Evolutionary conservation across 1,139 yeast genomes (phyloP).

Genomic region (Debaryomyces fabryi): DNA sequence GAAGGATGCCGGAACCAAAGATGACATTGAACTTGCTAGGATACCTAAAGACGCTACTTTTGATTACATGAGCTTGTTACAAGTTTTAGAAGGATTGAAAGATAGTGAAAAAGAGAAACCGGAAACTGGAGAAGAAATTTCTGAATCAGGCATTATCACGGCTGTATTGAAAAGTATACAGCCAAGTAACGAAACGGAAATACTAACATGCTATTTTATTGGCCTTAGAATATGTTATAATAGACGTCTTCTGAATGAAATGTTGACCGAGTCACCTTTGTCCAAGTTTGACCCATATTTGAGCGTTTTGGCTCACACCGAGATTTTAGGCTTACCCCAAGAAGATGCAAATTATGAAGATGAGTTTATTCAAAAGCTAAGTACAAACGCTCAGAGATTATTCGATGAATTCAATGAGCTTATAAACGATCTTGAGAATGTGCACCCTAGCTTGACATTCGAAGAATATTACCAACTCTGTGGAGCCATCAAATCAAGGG

Average conservation of each 20-base stretch:
- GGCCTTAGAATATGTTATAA: constrained; percentile 22
- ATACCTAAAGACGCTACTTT: constrained; percentile 35
- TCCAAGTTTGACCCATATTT: constrained; percentile 26
- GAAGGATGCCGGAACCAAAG: neutral
- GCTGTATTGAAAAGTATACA: constrained; percentile 23
- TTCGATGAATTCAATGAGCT: constrained; percentile 25
- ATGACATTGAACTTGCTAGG: constrained; percentile 30
- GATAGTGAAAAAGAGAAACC: constrained; percentile 4
- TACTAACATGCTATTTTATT: constrained; percentile 31
- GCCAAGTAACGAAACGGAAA: constrained; percentile 34
- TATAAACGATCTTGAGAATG: constrained; percentile 18
- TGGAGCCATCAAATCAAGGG: constrained; percentile 58
- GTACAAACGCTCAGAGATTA: constrained; percentile 21
- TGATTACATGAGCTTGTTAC: constrained; percentile 33
- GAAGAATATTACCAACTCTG: constrained; percentile 41
- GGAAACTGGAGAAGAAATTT: constrained; percentile 16
- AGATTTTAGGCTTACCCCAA: constrained; percentile 11
- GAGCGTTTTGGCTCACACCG: constrained; percentile 29
- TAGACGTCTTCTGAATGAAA: neutral
- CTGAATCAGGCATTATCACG: constrained; percentile 22
- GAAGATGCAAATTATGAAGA: constrained; percentile 18
- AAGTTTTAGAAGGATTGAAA: constrained; percentile 25
- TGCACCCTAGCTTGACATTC: constrained; percentile 11
- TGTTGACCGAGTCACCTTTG: constrained; percentile 15
- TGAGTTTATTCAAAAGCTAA: constrained; percentile 19